A percentile compares a stretch with the other conserved stretches of the same genome.
Evolutionary conservation across 2,329 filamentous ascomycete species (phyloP).

Genomic region (Aspergillus sp.): DNA sequence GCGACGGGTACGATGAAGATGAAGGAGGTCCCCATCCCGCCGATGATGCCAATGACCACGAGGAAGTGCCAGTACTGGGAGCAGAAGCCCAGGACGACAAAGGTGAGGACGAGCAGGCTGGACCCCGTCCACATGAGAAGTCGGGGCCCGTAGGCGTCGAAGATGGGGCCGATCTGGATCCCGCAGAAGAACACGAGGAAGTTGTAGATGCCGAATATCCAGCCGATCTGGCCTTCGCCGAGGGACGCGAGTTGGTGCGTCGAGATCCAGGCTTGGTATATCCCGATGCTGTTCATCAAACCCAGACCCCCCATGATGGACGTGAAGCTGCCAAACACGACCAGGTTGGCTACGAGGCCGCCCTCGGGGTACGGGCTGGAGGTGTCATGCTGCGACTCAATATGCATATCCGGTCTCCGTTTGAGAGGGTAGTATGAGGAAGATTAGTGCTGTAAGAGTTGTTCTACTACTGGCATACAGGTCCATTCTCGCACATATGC

Average conservation of each 20-base stretch:
- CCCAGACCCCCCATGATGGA: slow-evolving; percentile 34
- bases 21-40: slow-evolving; percentile 38
- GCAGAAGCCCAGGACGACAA: slow-evolving; percentile 11
- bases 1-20: slow-evolving; percentile 34
- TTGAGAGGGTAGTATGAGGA: neutral
- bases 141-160: slow-evolving; percentile 28
- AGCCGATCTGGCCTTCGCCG: slow-evolving; percentile 18
- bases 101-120: slow-evolving; percentile 13
- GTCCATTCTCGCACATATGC: no score
- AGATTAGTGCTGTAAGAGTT: neutral
- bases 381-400: neutral
- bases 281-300: slow-evolving; percentile 36
- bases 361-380: slow-evolving; percentile 13
- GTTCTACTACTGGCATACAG: no score
- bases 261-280: slow-evolving; percentile 20
- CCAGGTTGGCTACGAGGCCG: slow-evolving; percentile 38
- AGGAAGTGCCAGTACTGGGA: slow-evolving; percentile 45
- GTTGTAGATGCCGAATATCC: slow-evolving; percentile 30
- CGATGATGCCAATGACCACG: slow-evolving; percentile 38
- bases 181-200: slow-evolving; percentile 30
- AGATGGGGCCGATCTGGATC: slow-evolving; percentile 29
- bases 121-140: slow-evolving; percentile 21
- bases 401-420: neutral
- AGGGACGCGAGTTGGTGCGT: slow-evolving; percentile 13
- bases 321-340: slow-evolving; percentile 38